Evolutionary conservation across 1,284 basidiomycete species (phyloP), one percentile per base, ranked within the genome.

Genomic region (Thelephora terrestris): DNA sequence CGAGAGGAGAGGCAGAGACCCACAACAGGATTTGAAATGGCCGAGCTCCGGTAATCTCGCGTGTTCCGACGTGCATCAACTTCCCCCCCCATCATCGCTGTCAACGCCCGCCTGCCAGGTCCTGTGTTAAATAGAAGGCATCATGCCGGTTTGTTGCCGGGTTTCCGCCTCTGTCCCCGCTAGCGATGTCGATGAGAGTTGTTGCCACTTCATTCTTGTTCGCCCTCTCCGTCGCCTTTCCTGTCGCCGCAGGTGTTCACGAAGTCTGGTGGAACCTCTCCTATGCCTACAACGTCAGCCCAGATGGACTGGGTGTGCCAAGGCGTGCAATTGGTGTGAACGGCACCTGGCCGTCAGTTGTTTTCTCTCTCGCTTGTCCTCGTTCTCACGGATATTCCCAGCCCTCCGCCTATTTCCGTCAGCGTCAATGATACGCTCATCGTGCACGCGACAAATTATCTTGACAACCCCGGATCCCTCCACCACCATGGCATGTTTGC

Each of bases 401-500:
- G 87, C 27, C 90, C 88, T 2, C 91, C 91, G 4, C 79, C 89
- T 0, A 67, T 93, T 52, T 75, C 81, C 45, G 75, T 91, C n/a
- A 74, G 73, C 53, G 75, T 77, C 14, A 77, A 75, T 20, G 91
- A 96, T 63, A 76, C 74, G 0, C 71, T 94, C 34, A 55, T 84
- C 23, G 71, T 96, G 0, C 91, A 96, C 62, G 78, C 81, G 4
- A 68, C 68, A 47, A 94, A 93, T 65, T 77, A 75, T 1, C 67
- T 94, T 45, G 78, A 83, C 44, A 61, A 69, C 21, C 69, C 78
- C 2, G 71, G 78, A 0, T 75, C 83, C 4, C 68, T 91, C 18
- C 91, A 94, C 63, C 83, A 91, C 57, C 91, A 97, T 68, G 93
- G 93, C 55, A 91, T 94, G 85, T 91, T 81, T 69, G 93, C 95